phyloP scores from a whole-genome alignment of 257 asterid genomes.

The Coffea canephora region DNA sequence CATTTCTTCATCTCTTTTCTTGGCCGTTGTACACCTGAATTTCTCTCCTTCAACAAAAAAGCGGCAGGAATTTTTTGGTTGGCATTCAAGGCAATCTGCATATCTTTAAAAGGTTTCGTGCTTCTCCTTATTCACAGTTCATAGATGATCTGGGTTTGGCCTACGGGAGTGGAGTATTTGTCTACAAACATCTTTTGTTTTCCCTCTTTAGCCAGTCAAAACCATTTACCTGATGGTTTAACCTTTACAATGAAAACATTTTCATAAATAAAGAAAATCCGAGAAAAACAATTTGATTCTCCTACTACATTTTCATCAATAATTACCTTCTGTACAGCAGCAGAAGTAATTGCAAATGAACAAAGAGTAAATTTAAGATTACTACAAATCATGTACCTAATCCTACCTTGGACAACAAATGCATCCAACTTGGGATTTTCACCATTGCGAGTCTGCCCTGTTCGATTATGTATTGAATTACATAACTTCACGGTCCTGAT shows the following conservation, averaged over 20 bases:
- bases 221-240: background rate
- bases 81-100: background rate
- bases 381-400: no score
- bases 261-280: no score
- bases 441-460: no score
- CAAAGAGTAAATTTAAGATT: no score
- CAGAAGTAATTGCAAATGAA: no score
- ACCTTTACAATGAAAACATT: background rate
- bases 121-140: background rate
- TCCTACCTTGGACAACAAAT: no score
- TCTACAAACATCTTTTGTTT: background rate
- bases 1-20: background rate
- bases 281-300: no score
- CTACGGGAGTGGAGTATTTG: background rate
- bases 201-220: background rate
- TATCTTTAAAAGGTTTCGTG: background rate
- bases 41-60: background rate
- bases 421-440: no score
- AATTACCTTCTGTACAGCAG: no score
- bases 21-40: background rate
- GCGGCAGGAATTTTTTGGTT: background rate
- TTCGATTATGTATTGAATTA: no score
- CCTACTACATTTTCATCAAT: no score
- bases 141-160: background rate
- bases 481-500: no score